Base-by-base conservation (phyloP, 495 filamentous ascomycete species). In the Penicillium cosmopolitanum region DNA sequence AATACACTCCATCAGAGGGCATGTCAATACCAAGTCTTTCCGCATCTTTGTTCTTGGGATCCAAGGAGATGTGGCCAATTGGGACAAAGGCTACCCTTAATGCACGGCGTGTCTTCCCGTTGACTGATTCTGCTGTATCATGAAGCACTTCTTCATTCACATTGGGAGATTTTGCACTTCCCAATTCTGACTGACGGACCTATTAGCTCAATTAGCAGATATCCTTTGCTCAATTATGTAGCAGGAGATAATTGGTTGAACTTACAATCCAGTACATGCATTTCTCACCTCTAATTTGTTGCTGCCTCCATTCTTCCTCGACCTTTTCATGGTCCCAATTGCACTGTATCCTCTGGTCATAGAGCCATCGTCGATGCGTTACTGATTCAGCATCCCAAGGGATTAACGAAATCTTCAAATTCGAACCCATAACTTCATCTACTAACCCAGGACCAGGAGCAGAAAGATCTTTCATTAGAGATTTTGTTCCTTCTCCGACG, bases 1-100 rank as follows among this genome's bases (percentile, higher is more conserved):
- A 72, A 16, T 70, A 69, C 18, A 68, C 44, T 3, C 58, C 57
- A 10, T 52, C 53, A 0, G 53, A 40, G 6, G 69, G 65, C 6
- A 68, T 23, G 21, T 67, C 56, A 3, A 68, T 47, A 13, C 61
- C 58, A 38, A 69, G 5, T 15, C 52, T 33, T 31, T 62, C 62
- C 8, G 59, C 53, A 9, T 67, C 62, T 11, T 50, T 31, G 34
- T 65, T 64, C 9, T 57, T 43, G 1, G 65, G 54, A 40, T 74
- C 71, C 2, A 74, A 35, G 6, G 69, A 72, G 16, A 74, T 70
- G 21, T 74, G 71, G 5, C 71, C 71, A 28, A 74, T 57, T 2
- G 69, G 69, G n/a, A 57, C 23, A 25, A 71, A 69, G 2, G 40
- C 23, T 52, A 31, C 23, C 1, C 58, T 53, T 9, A 66, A 56